Conservation (phyloP, 106 monocot species). For the Apostasia shenzhenica region DNA sequence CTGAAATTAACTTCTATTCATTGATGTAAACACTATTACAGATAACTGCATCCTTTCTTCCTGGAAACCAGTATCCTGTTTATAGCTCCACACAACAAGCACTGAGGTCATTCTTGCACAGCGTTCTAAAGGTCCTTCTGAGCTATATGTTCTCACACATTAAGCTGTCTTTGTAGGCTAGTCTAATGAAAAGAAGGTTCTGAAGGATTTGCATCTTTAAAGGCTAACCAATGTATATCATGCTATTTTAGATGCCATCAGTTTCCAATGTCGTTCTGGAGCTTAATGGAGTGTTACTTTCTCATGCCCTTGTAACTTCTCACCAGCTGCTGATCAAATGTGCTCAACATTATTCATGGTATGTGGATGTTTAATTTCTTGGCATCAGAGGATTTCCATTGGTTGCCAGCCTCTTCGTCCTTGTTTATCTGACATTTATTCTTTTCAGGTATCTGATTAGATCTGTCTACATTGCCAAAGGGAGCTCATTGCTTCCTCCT, state of each 20-base stretch:
- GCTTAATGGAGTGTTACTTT: conserved; percentile 81
- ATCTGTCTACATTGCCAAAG: conserved; percentile 75
- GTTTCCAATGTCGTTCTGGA: conserved; percentile 58
- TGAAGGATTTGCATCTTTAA: neutral
- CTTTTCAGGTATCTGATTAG: conserved; percentile 70
- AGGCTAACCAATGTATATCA: neutral
- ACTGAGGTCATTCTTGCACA: conserved; percentile 73
- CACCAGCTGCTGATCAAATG: conserved; percentile 77
- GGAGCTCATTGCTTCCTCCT: conserved; percentile 83
- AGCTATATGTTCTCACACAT: neutral
- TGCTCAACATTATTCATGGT: conserved; percentile 95
- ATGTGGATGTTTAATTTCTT: conserved; percentile 11
- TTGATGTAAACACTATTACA: conserved; percentile 11
- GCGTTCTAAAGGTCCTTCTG: conserved; percentile 63
- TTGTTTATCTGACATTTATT: neutral
- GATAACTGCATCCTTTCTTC: conserved; percentile 76
- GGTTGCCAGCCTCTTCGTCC: neutral
- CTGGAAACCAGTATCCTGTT: conserved; percentile 53
- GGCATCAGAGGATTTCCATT: neutral
- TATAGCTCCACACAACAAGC: conserved; percentile 80
- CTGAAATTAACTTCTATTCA: neutral
- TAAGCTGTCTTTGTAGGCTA: neutral
- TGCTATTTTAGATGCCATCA: conserved; percentile 54
- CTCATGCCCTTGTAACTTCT: conserved; percentile 74
- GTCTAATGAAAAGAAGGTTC: neutral